Evolutionary conservation across 257 asterid genomes (phyloP).

Genomic region (Knoxia roxburghii): DNA sequence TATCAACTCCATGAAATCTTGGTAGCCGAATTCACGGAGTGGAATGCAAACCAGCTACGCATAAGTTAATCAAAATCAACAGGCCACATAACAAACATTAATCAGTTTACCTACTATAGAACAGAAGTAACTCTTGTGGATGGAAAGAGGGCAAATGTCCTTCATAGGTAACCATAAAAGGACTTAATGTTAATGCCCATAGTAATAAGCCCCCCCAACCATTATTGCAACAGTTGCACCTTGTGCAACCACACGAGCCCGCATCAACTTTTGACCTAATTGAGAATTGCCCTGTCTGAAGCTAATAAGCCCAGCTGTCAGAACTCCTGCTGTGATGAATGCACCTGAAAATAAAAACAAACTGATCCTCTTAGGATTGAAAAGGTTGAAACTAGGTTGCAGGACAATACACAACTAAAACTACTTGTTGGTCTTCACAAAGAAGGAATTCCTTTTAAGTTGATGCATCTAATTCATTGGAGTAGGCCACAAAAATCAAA

Average conservation of each 20-base stretch:
- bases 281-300: conserved; percentile 77
- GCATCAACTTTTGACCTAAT: conserved; percentile 89
- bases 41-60: not conserved
- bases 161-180: not conserved
- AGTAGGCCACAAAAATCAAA: not conserved
- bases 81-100: not conserved
- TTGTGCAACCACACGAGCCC: conserved; percentile 98
- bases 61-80: not conserved
- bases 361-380: not conserved
- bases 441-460: too few species aligned
- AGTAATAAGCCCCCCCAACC: conserved; percentile 94
- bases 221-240: conserved; percentile 93
- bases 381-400: not conserved
- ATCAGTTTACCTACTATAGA: conserved; percentile 1
- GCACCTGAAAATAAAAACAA: conserved; percentile 58
- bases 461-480: not conserved
- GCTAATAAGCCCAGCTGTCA: conserved; percentile 82
- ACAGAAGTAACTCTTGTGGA: not conserved
- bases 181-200: conserved; percentile 51
- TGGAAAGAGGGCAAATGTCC: not conserved
- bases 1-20: not conserved
- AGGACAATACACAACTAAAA: not conserved
- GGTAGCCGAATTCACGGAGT: not conserved
- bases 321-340: conserved; percentile 86
- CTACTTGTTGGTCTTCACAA: not conserved